Percentiles rank a stretch among this genome's conserved stretches.
Evolutionary conservation across 1,139 yeast genomes (phyloP).

Genomic region (Nakaseomyces kungkrabaensis): DNA sequence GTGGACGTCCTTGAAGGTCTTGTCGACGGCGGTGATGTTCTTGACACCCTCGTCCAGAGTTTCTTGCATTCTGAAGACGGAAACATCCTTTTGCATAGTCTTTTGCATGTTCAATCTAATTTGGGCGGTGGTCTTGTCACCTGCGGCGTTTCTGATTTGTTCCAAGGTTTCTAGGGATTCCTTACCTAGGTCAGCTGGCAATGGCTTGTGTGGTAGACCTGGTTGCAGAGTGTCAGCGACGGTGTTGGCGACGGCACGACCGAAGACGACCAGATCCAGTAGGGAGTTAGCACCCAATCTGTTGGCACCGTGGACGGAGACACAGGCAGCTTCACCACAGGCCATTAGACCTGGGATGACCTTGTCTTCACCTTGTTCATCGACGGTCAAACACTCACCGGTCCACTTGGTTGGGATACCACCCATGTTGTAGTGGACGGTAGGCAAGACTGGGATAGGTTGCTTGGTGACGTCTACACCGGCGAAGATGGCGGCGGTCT

Average conservation of each 20-base stretch:
- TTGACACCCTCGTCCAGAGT: conserved; percentile 87
- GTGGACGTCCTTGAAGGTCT: conserved; percentile 60
- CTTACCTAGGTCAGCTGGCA: conserved; percentile 78
- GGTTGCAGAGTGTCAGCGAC: conserved; percentile 79
- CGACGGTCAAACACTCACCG: conserved; percentile 84
- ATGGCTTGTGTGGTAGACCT: conserved; percentile 72
- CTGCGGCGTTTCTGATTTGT: conserved; percentile 73
- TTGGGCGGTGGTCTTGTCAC: conserved; percentile 73
- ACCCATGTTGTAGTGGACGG: conserved; percentile 99
- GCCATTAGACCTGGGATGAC: conserved; percentile 92
- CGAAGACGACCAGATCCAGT: conserved; percentile 92
- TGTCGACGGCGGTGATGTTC: conserved; percentile 68
- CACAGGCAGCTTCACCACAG: conserved; percentile 99
- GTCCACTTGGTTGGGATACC: conserved; percentile 98
- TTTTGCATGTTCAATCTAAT: conserved; percentile 90
- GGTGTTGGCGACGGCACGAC: conserved; percentile 95
- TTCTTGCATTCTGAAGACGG: conserved; percentile 92
- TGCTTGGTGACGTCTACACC: conserved; percentile 99
- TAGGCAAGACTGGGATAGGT: conserved; percentile 97
- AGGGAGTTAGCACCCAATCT: conserved; percentile 99
- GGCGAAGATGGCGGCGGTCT: conserved; percentile 95
- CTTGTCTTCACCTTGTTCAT: conserved; percentile 75
- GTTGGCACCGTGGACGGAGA: conserved; percentile 98
- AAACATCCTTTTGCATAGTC: conserved; percentile 94
- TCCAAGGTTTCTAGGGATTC: conserved; percentile 89